phyloP scores from a whole-genome alignment of 2,329 filamentous ascomycete species.

The Diaporthe amygdali region DNA sequence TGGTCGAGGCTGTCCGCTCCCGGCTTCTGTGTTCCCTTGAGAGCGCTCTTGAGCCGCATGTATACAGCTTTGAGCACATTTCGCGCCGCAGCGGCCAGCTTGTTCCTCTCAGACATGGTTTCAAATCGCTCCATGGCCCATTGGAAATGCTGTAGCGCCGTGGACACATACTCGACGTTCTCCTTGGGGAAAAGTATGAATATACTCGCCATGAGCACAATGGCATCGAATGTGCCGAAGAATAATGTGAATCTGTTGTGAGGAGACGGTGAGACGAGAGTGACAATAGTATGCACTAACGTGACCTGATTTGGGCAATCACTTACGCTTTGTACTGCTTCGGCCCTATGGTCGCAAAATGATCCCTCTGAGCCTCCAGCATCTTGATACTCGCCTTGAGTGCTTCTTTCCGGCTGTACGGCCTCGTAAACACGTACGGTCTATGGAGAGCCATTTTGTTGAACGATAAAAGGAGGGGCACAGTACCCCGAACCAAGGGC shows the following conservation, averaged over 20 bases:
- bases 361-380: slow-evolving; percentile 57
- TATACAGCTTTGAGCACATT: slow-evolving; percentile 62
- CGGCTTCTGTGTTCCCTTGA: slow-evolving; percentile 34
- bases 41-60: slow-evolving; percentile 56
- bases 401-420: slow-evolving; percentile 58
- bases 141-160: slow-evolving; percentile 60
- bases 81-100: slow-evolving; percentile 57
- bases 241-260: slow-evolving; percentile 56
- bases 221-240: slow-evolving; percentile 68
- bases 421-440: slow-evolving; percentile 65
- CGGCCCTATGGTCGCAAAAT: slow-evolving; percentile 53
- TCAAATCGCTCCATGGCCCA: slow-evolving; percentile 65
- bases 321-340: slow-evolving; percentile 55
- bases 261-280: not conserved
- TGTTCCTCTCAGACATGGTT: slow-evolving; percentile 58
- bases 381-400: slow-evolving; percentile 61
- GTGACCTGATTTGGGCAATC: not conserved
- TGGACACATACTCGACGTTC: slow-evolving; percentile 51
- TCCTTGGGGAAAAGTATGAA: slow-evolving; percentile 66
- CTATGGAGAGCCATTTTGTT: slow-evolving; percentile 63
- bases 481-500: slow-evolving; percentile 46
- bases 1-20: not conserved
- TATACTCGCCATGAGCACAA: slow-evolving; percentile 64
- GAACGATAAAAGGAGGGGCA: slow-evolving; percentile 57
- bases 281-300: not conserved